Evolutionary conservation across 106 monocot species (phyloP).

Genomic region (Dendrobium chrysotoxum): DNA sequence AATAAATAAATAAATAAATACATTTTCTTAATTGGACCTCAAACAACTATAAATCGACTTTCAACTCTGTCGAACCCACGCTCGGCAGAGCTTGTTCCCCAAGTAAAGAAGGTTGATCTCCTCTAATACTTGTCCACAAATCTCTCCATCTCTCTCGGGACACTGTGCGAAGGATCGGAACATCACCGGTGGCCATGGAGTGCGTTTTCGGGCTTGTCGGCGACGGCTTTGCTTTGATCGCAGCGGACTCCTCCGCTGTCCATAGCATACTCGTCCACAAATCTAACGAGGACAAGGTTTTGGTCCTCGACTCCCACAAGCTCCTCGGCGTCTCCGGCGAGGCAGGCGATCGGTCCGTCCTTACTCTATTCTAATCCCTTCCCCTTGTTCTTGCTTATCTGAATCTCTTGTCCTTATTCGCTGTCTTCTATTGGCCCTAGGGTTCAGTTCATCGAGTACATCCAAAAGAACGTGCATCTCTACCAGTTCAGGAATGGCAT

Average conservation of each 20-base stretch:
- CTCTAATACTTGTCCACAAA: neutral
- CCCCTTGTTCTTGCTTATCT: neutral
- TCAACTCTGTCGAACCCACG: neutral
- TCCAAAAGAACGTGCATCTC: conserved; percentile 95
- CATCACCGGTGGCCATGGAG: conserved; percentile 40
- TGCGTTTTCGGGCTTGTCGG: conserved; percentile 86
- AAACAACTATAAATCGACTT: too few relatives aligned
- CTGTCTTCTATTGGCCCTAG: conserved; percentile 15
- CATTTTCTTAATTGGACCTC: too few relatives aligned
- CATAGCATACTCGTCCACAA: conserved; percentile 88
- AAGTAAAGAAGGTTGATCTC: neutral
- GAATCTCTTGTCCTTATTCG: neutral
- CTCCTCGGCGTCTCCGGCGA: conserved; percentile 89
- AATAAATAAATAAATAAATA: too few relatives aligned
- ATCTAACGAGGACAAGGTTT: conserved; percentile 84
- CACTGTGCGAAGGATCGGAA: neutral
- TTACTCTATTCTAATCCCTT: neutral
- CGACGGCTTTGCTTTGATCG: conserved; percentile 27
- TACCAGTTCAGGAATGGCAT: conserved; percentile 93
- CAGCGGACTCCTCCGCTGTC: conserved; percentile 50
- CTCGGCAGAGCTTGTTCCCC: neutral
- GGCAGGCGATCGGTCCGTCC: conserved; percentile 60
- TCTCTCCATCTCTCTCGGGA: neutral
- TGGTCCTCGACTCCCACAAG: conserved; percentile 90
- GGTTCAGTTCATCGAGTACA: conserved; percentile 96